Evolutionary conservation across 2,329 filamentous ascomycete species (phyloP), one percentile per base, ranked within the genome.

Genomic region (Zopfia rhizophila): DNA sequence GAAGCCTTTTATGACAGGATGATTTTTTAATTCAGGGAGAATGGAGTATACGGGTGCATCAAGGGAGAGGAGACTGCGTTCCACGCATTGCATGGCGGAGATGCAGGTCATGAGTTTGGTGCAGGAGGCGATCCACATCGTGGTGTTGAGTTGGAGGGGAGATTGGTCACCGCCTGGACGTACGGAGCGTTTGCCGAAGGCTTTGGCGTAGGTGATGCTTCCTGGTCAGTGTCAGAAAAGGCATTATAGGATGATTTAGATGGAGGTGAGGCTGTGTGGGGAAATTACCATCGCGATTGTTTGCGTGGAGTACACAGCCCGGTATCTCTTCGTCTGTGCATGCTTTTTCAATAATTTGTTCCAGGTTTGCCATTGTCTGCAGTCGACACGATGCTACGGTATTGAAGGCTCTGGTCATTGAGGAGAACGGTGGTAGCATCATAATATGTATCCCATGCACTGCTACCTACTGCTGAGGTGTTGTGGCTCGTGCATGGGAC

Each of bases 111-210:
- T 61, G 13, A 73, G 60, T 47, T 74, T 73, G n/a, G 67, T 72
- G 56, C 68, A 72, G 3, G 66, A 70, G 6, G 70, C 69, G 11
- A 72, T 60, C 69, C 69, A 73, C 64, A 72, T 68, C 6, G 66
- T 51, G 6, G 53, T 63, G n/a, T 65, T 32, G 19, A 55, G 45
- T 0, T 75, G 12, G 22, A 63, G 22, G 39, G 59, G 47, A 35
- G 56, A 45, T 38, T 60, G 55, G 27, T 61, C 51, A 33, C 25
- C 33, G 17, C 36, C 54, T 19, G 51, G 35, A 29, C 47, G 55
- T 35, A 61, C 35, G 1, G 67, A 66, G 1, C 61, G 62, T 7
- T 41, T 48, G 1, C 74, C 74, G 19, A 76, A 72, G 2, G 61
- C 44, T 41, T 68, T 67, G 22, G 53, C 46, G 47, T 75, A 76